Conservation (phyloP, 1,284 basidiomycete genomes). For the Sphaerobolus stellatus region DNA sequence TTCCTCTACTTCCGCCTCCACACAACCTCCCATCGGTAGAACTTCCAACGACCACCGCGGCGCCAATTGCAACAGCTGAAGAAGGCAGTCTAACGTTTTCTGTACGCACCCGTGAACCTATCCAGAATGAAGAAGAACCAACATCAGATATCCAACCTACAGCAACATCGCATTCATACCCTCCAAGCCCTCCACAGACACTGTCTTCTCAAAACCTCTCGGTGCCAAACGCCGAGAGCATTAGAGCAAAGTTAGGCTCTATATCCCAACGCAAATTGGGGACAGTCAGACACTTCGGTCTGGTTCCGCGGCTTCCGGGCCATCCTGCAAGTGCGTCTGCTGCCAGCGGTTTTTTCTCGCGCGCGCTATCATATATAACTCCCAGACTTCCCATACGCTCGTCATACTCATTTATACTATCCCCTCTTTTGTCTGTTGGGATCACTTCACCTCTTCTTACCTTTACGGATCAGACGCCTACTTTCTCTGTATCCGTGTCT, state of each 20-base stretch:
- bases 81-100: constrained; percentile 9
- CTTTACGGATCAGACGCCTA: constrained; percentile 69
- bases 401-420: constrained; percentile 21
- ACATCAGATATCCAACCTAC: constrained; percentile 4
- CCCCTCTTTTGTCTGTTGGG: constrained; percentile 24
- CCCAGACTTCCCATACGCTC: constrained; percentile 22
- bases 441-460: constrained; percentile 47
- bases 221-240: no score
- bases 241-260: no score
- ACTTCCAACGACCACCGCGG: constrained; percentile 61
- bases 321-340: background rate
- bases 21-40: constrained; percentile 55
- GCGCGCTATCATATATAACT: constrained; percentile 19
- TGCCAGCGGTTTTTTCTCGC: constrained; percentile 17
- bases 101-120: background rate
- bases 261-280: no score
- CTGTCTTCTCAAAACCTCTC: constrained; percentile 25
- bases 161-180: constrained; percentile 56
- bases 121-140: no score
- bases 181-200: constrained; percentile 58
- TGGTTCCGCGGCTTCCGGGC: no score
- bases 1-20: constrained; percentile 52
- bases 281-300: no score
- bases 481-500: constrained; percentile 56
- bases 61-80: constrained; percentile 23